Evolutionary conservation across 306 rosid genomes (phyloP).

Genomic region (Medicago arabica): DNA sequence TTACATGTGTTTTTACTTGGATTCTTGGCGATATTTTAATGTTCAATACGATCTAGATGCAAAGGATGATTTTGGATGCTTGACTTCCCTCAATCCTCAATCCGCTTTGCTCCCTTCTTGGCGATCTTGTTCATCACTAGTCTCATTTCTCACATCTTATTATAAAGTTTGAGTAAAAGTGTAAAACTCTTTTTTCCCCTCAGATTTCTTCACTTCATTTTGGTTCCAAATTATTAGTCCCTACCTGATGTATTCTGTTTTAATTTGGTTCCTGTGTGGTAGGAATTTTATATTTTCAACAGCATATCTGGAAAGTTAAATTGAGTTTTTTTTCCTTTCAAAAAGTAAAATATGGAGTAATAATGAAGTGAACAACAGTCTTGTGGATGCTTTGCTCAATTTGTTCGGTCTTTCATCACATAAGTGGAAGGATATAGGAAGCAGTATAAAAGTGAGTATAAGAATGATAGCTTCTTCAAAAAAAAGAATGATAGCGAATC

Average conservation of each 20-base stretch:
- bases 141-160: not conserved
- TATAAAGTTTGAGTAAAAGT: constrained; percentile 1
- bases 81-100: constrained; percentile 6
- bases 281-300: not conserved
- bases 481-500: not conserved
- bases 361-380: not conserved
- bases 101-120: not conserved
- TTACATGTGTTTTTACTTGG: constrained; percentile 8
- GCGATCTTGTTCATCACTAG: not conserved
- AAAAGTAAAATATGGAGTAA: not conserved
- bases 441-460: not conserved
- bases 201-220: constrained; percentile 13
- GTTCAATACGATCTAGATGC: not conserved
- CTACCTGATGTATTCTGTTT: constrained; percentile 1
- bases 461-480: no score
- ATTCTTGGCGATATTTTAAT: constrained; percentile 2
- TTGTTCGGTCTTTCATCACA: constrained; percentile 11
- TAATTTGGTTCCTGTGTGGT: constrained; percentile 2
- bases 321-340: not conserved
- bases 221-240: constrained; percentile 23
- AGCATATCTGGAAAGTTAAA: not conserved
- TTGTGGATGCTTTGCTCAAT: constrained; percentile 2
- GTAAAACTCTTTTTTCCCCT: constrained; percentile 3
- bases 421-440: not conserved
- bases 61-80: constrained; percentile 18